Conservation (phyloP, 2,329 filamentous ascomycete genomes). For the Alternaria sp. region DNA sequence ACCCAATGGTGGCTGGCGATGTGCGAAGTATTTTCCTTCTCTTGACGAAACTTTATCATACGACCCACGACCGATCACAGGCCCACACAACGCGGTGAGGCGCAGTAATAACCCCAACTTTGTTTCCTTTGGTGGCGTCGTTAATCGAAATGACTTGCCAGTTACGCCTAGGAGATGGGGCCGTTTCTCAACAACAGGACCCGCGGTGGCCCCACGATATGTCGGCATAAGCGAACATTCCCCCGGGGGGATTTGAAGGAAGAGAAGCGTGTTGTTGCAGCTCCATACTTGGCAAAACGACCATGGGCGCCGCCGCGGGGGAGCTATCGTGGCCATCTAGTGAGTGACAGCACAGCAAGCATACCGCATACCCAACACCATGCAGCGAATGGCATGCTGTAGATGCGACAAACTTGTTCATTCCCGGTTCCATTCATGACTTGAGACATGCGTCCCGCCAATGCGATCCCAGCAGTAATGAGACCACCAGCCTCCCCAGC, state of each 20-base stretch:
- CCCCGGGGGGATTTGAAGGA: slow-evolving; percentile 4
- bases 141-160: slow-evolving; percentile 15
- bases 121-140: slow-evolving; percentile 18
- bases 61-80: background rate
- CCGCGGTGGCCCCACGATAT: slow-evolving; percentile 2
- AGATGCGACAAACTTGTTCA: slow-evolving; percentile 16
- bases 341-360: slow-evolving; percentile 25
- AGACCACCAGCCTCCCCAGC: slow-evolving; percentile 43
- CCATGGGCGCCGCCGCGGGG: background rate
- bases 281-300: background rate
- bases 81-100: background rate
- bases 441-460: slow-evolving; percentile 35
- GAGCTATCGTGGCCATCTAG: slow-evolving; percentile 5
- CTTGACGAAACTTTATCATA: background rate
- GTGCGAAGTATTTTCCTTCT: slow-evolving; percentile 18
- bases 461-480: slow-evolving; percentile 33
- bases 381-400: slow-evolving; percentile 16
- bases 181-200: slow-evolving; percentile 12
- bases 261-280: background rate
- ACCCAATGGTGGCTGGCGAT: slow-evolving; percentile 22
- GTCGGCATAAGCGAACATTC: slow-evolving; percentile 12
- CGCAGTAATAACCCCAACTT: slow-evolving; percentile 3
- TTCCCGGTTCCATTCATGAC: slow-evolving; percentile 7
- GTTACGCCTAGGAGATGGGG: slow-evolving; percentile 13
- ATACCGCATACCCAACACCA: slow-evolving; percentile 13